Base-by-base conservation (phyloP, 257 asterid genomes). In the Marsdenia floribunda region DNA sequence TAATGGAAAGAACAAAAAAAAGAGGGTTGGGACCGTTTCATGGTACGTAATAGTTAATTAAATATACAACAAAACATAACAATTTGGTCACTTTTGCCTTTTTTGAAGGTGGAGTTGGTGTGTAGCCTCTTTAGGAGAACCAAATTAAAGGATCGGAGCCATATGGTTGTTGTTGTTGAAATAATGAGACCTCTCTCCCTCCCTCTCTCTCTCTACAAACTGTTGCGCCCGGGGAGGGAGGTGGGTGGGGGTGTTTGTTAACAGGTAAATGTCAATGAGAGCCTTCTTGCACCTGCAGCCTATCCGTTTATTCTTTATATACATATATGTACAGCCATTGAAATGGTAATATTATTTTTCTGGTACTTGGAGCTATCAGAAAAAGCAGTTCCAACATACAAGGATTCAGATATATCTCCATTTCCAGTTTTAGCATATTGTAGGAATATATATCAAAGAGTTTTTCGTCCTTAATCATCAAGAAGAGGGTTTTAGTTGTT, bases 91-190 rank as follows among this genome's bases (percentile, higher is more conserved):
- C 70, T 74, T 70, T 64, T 63, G 71, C 77, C 33, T 29, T 44
- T 80, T 83, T 78, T 42, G 79, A 33, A 72, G 77, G 82, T 80
- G 86, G 85, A 68, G 79, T 78, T 78, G 82, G 84, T 75, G 74
- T 73, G 79, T 58, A 46, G 76, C 71, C 66, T 74, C 78, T 76
- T 72, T 76, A 61, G 69, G 78, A 78, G 53, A 78, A 81, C 59
- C 73, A 66, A 70, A 70, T 44, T 44, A 44, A 44, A 44, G 8
- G 47, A 44, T 44, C 47, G 73, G 77, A 52, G 54, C 64, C n/a
- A 37, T 73, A 44, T 16, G 57, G 18, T 52, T 53, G 73, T 7
- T 29, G 82, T 77, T 76, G 82, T 61, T 83, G 73, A 71, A 79
- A 42, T 55, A 79, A 42, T 55, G 65, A n/a, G 47, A 47, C 70